Percentiles rank a stretch among this genome's conserved stretches.
These are phyloP conservation scores for Neurospora intermedia DNA, from an alignment of 495 filamentous ascomycete species.

Conservation along the genomic window DNA sequence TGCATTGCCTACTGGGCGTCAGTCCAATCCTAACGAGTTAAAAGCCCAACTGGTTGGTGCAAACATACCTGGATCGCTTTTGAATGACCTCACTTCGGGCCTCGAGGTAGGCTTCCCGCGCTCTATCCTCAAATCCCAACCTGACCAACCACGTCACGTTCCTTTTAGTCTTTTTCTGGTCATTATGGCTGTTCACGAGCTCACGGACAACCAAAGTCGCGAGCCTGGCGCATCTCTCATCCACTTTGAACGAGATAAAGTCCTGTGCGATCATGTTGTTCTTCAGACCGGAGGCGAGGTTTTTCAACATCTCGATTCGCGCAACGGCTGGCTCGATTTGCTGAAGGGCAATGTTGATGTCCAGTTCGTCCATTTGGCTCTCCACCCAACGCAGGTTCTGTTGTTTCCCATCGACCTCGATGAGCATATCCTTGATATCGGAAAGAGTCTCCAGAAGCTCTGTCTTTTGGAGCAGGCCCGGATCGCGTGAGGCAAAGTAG, in stretches of 20 bases:
- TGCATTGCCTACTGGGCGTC: constrained; percentile 57
- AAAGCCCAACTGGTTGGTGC: neutral
- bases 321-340: constrained; percentile 75
- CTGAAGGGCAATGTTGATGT: constrained; percentile 90
- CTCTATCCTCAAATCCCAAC: constrained; percentile 81
- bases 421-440: constrained; percentile 66
- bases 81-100: constrained; percentile 65
- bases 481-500: constrained; percentile 64
- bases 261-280: constrained; percentile 78
- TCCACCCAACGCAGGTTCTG: constrained; percentile 95
- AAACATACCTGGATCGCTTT: constrained; percentile 64
- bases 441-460: constrained; percentile 57
- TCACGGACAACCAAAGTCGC: constrained; percentile 63
- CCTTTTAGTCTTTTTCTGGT: constrained; percentile 53
- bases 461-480: constrained; percentile 60
- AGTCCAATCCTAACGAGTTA: constrained; percentile 9
- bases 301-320: constrained; percentile 71
- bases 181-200: constrained; percentile 61
- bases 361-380: constrained; percentile 86
- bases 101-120: constrained; percentile 74
- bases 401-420: constrained; percentile 94
- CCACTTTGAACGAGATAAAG: constrained; percentile 78
- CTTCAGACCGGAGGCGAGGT: constrained; percentile 66
- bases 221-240: constrained; percentile 72
- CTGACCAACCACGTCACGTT: constrained; percentile 76